Evolutionary conservation across 352 stramenopile genomes (phyloP), one percentile per base, ranked within the genome.

Genomic region (Pythium volutum): DNA sequence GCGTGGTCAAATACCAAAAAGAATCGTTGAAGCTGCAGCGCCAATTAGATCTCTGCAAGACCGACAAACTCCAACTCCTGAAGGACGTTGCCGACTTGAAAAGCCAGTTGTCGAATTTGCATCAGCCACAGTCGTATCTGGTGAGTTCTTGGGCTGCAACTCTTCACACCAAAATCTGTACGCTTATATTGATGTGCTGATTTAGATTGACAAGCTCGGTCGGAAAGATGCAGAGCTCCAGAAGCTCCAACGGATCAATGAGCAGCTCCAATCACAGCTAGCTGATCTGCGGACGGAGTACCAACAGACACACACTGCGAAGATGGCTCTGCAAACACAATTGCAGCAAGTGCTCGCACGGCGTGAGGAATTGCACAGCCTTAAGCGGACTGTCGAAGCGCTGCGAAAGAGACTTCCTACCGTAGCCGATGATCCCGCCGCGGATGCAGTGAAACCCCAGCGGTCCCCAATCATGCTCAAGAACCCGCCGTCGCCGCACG

Each of bases 91-190:
- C 48, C 0, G 58, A 74, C 5, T 51, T 85, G 0, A 80, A 73
- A 25, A 29, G 54, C 3, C 79, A 77, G 36, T 55, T 92, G 22
- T 55, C 57, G 15, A 77, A 73, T n/a, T 61, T 89, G 9, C 77
- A 89, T 33, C 83, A 92, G 43, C 83, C 83, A 7, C 83, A 92
- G 48, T 74, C 80, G 6, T 92, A 90, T 64, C 59, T 92, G 69
- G 82, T 92, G 63, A 38, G 52, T 55, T 41, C 4, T 61, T 34
- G 39, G 7, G 33, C n/a, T n/a, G n/a, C n/a, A n/a, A n/a, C n/a
- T n/a, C n/a, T n/a, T n/a, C n/a, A n/a, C n/a, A n/a, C n/a, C n/a
- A n/a, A n/a, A n/a, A n/a, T n/a, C n/a, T n/a, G n/a, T n/a, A n/a
- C n/a, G n/a, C n/a, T n/a, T n/a, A n/a, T n/a, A n/a, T n/a, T n/a